Evolutionary conservation across 2,329 filamentous ascomycete genomes (phyloP).

Genomic region (Ampelomyces quisqualis): DNA sequence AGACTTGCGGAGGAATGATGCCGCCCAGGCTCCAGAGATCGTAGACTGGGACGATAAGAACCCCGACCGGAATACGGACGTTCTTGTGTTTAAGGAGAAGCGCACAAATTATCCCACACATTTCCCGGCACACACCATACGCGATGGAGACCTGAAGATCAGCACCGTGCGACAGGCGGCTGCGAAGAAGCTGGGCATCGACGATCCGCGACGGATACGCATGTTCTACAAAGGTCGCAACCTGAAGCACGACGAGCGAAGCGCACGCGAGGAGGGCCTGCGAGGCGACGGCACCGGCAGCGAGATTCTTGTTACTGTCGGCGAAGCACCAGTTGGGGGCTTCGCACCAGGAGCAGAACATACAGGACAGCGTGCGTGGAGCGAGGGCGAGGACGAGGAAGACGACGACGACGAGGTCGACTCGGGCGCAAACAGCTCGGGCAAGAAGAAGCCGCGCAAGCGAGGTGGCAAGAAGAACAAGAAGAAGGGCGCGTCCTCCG

Average conservation of each 20-base stretch:
- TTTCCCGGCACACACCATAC: slow-evolving; percentile 74
- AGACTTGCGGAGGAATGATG: slow-evolving; percentile 56
- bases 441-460: slow-evolving; percentile 40
- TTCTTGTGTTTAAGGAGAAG: slow-evolving; percentile 69
- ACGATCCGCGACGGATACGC: slow-evolving; percentile 60
- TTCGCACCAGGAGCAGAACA: slow-evolving; percentile 43
- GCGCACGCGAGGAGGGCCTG: slow-evolving; percentile 61
- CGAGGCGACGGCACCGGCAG: slow-evolving; percentile 57
- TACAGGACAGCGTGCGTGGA: slow-evolving; percentile 28
- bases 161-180: slow-evolving; percentile 67
- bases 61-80: slow-evolving; percentile 62
- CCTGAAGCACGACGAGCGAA: slow-evolving; percentile 63
- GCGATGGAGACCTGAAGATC: slow-evolving; percentile 69
- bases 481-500: slow-evolving; percentile 47
- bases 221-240: slow-evolving; percentile 73
- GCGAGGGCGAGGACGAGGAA: slow-evolving; percentile 44
- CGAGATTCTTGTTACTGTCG: slow-evolving; percentile 61
- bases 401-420: slow-evolving; percentile 32
- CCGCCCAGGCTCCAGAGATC: slow-evolving; percentile 46
- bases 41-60: slow-evolving; percentile 45
- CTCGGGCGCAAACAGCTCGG: slow-evolving; percentile 26
- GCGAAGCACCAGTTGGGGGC: slow-evolving; percentile 51
- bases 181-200: slow-evolving; percentile 64
- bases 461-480: slow-evolving; percentile 46
- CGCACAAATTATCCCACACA: slow-evolving; percentile 66